Percentiles rank a stretch among this genome's conserved stretches.
Evolutionary conservation across 345 rosid species (phyloP).

Genomic region (Raphanus sativus): DNA sequence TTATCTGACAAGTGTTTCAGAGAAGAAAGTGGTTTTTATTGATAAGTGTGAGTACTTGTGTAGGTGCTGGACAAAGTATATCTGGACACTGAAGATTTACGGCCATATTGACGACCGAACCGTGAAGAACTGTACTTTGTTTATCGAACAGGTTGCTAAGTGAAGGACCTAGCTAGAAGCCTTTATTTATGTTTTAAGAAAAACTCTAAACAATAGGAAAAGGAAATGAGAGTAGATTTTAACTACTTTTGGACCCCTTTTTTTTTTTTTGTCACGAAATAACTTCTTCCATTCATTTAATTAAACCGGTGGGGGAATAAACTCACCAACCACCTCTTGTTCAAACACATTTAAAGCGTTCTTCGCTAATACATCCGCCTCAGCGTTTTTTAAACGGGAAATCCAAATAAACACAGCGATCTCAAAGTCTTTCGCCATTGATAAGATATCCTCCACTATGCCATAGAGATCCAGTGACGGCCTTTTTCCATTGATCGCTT

Average conservation of each 20-base stretch:
- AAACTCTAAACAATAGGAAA: not conserved
- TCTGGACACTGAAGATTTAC: slow-evolving; percentile 94
- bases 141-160: slow-evolving; percentile 52
- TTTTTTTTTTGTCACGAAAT: no score
- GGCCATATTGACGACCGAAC: slow-evolving; percentile 79
- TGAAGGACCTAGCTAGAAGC: slow-evolving; percentile 28
- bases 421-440: no score
- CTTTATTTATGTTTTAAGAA: slow-evolving; percentile 8
- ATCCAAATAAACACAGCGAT: no score
- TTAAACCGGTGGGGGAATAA: no score
- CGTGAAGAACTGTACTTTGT: slow-evolving; percentile 78
- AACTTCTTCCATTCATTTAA: no score
- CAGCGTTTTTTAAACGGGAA: no score
- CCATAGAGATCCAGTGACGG: no score
- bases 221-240: not conserved
- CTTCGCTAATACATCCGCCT: no score
- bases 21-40: slow-evolving; percentile 5
- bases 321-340: no score
- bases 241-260: not conserved
- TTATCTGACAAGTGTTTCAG: not conserved
- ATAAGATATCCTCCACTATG: no score
- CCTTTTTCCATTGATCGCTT: no score
- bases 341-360: no score
- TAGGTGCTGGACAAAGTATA: slow-evolving; percentile 94
- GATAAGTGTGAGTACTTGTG: slow-evolving; percentile 19